Conservation (phyloP, 225 moss, liverwort and hornwort genomes). For the Physcomitrellopsis africana region DNA sequence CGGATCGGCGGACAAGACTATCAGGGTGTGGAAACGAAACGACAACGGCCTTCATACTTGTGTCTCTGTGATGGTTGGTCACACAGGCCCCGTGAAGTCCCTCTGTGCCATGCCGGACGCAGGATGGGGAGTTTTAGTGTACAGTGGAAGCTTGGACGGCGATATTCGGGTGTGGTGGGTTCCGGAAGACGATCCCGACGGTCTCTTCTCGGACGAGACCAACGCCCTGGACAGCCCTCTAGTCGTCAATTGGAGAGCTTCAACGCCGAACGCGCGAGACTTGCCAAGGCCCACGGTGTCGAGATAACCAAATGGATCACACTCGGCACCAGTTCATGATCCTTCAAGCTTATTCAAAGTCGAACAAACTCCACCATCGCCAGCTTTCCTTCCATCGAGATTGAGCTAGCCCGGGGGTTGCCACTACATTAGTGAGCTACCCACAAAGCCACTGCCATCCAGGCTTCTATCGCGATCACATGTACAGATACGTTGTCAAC, state of each 20-base stretch:
- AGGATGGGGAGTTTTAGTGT: conserved; percentile 44
- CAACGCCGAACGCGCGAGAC: background rate
- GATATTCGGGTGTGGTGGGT: conserved; percentile 58
- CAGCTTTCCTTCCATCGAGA: too few species aligned
- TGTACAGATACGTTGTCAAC: too few species aligned
- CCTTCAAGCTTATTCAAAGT: too few species aligned
- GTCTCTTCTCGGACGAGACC: conserved; percentile 25
- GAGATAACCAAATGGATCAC: too few species aligned
- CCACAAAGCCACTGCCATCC: too few species aligned
- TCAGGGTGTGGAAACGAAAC: conserved; percentile 47
- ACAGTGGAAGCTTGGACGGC: conserved; percentile 57
- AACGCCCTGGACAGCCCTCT: conserved; percentile 31
- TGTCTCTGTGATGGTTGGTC: conserved; percentile 46
- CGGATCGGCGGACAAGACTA: conserved; percentile 59
- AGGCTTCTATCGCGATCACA: too few species aligned
- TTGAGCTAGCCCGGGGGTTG: too few species aligned
- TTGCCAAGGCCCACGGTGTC: too few species aligned
- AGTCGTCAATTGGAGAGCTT: conserved; percentile 37
- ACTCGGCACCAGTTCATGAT: too few species aligned
- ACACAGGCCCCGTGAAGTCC: conserved; percentile 50
- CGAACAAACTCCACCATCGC: too few species aligned
- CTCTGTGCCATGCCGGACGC: conserved; percentile 31
- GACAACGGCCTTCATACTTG: conserved; percentile 25
- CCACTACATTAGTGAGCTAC: too few species aligned
- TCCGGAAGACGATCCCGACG: conserved; percentile 40